phyloP scores from a whole-genome alignment of 1,284 basidiomycete genomes.

The Neonothopanus nambi region DNA sequence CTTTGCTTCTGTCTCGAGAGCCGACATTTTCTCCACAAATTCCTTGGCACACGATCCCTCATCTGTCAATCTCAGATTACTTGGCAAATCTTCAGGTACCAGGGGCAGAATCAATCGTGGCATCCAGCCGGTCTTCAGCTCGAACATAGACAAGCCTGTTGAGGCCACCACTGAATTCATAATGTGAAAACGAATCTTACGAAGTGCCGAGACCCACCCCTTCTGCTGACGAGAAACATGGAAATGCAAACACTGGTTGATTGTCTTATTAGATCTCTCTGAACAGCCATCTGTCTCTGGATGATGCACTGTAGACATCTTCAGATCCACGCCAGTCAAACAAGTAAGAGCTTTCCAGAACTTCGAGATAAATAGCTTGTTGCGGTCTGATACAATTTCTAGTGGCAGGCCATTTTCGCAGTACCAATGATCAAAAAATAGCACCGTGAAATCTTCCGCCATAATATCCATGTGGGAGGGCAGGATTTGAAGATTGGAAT shows the following conservation, averaged over 20 bases:
- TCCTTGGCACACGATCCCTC: too few species aligned
- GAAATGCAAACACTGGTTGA: slow-evolving; percentile 36
- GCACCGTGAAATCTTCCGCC: slow-evolving; percentile 31
- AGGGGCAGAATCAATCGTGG: slow-evolving; percentile 28
- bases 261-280: slow-evolving; percentile 36
- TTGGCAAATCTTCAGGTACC: background rate
- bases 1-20: background rate
- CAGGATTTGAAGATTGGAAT: slow-evolving; percentile 35
- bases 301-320: slow-evolving; percentile 38
- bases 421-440: slow-evolving; percentile 38
- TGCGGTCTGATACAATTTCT: too few species aligned
- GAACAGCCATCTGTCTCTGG: slow-evolving; percentile 35
- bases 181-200: slow-evolving; percentile 36
- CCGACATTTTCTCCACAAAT: too few species aligned
- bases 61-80: too few species aligned
- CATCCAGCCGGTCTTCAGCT: slow-evolving; percentile 25
- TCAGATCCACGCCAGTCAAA: slow-evolving; percentile 31
- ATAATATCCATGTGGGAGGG: slow-evolving; percentile 26
- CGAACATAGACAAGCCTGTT: slow-evolving; percentile 37
- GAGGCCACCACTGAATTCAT: slow-evolving; percentile 36
- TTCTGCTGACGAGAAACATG: slow-evolving; percentile 39
- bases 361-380: slow-evolving; percentile 27
- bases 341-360: slow-evolving; percentile 27
- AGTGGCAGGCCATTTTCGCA: slow-evolving; percentile 33
- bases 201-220: slow-evolving; percentile 40